Evolutionary conservation across 257 asterid species (phyloP).

Genomic region (Lavandula angustifolia): DNA sequence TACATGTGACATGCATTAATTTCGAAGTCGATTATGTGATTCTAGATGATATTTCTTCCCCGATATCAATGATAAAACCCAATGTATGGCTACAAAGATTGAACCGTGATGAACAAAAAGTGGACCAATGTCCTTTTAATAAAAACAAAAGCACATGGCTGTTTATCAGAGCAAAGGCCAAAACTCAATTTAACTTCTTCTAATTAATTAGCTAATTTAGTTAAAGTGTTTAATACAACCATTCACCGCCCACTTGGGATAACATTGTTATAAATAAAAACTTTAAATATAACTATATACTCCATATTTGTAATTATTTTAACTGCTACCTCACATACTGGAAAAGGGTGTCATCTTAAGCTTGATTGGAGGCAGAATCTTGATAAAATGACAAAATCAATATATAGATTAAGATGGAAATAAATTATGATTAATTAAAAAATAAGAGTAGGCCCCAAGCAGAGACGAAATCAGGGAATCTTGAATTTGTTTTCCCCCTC

Average conservation of each 20-base stretch:
- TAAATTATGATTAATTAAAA: not conserved
- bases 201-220: slow-evolving; percentile 5
- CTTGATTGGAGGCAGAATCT: slow-evolving; percentile 43
- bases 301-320: not conserved
- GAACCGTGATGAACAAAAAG: slow-evolving; percentile 30
- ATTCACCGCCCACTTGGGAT: not conserved
- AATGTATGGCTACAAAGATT: not conserved
- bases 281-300: not conserved
- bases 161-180: slow-evolving; percentile 21
- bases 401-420: slow-evolving; percentile 32
- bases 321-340: not conserved
- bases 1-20: too few relatives aligned
- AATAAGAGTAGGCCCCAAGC: slow-evolving; percentile 25
- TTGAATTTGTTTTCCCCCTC: slow-evolving; percentile 42
- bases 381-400: slow-evolving; percentile 31
- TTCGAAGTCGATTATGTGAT: too few relatives aligned
- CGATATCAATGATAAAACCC: too few relatives aligned
- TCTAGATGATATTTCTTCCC: not conserved
- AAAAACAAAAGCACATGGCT: slow-evolving; percentile 32
- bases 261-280: not conserved
- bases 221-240: not conserved
- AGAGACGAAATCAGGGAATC: slow-evolving; percentile 55
- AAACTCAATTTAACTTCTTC: slow-evolving; percentile 29
- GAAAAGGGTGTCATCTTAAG: slow-evolving; percentile 5
- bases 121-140: slow-evolving; percentile 30